These are phyloP conservation scores for Canavalia gladiata DNA, from an alignment of 306 rosid genomes.

Conservation along the genomic window DNA sequence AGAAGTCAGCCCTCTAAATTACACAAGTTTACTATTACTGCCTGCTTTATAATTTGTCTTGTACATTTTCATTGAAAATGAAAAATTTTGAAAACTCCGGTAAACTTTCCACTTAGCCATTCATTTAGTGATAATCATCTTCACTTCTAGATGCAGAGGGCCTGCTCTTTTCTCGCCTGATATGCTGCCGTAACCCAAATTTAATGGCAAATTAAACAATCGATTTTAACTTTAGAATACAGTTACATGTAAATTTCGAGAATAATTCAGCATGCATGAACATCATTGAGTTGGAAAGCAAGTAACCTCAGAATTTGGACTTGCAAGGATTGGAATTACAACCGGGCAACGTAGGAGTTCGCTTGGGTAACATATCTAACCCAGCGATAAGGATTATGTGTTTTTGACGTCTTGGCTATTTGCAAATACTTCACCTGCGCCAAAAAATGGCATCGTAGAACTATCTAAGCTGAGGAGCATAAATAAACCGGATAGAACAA, in stretches of 20 bases:
- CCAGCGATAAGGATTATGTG: slow-evolving; percentile 86
- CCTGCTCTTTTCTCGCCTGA: not conserved
- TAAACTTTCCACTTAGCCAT: not conserved
- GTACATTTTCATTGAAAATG: not conserved
- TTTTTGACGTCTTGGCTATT: slow-evolving; percentile 76
- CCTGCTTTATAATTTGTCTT: not conserved
- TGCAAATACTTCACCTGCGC: slow-evolving; percentile 95
- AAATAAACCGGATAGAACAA: slow-evolving; percentile 4
- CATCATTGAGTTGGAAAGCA: slow-evolving; percentile 38
- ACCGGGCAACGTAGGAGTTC: slow-evolving; percentile 88
- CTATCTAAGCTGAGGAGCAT: not conserved
- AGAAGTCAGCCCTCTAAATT: not conserved
- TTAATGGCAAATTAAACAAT: slow-evolving; percentile 3
- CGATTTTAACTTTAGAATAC: not conserved
- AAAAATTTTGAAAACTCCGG: no score
- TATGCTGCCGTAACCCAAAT: slow-evolving; percentile 4
- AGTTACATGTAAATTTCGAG: slow-evolving; percentile 15
- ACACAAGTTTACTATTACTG: slow-evolving; percentile 11
- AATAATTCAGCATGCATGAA: slow-evolving; percentile 37
- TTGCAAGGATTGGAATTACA: slow-evolving; percentile 50
- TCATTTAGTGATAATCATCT: slow-evolving; percentile 18
- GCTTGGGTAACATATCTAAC: slow-evolving; percentile 92
- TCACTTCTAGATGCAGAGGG: not conserved
- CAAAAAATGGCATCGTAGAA: slow-evolving; percentile 42
- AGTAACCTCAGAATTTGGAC: slow-evolving; percentile 14